A percentile compares a stretch with the other conserved stretches of the same genome.
These are phyloP conservation scores for Suillus ampliporus DNA, from an alignment of 768 basidiomycete species.

Conservation along the genomic window DNA sequence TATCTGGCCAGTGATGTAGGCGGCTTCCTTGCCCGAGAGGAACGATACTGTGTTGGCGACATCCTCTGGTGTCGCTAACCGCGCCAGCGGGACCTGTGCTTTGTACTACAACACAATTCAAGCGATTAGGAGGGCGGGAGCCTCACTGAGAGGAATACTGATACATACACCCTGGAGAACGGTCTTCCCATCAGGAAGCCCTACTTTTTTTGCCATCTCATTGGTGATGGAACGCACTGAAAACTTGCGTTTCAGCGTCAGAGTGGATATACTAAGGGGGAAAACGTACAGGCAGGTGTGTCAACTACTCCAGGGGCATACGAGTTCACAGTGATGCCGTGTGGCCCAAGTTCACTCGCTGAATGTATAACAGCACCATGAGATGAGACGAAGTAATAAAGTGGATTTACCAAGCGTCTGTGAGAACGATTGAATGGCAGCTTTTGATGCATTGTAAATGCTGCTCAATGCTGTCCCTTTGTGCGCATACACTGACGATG, in stretches of 20 bases:
- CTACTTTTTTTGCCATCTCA: background rate
- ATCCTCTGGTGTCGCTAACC: background rate
- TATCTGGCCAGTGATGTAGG: conserved; percentile 25
- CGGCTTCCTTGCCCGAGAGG: conserved; percentile 34
- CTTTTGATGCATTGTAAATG: conserved; percentile 40
- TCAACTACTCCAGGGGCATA: conserved; percentile 23
- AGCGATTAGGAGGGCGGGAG: background rate
- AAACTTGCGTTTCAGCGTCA: no score
- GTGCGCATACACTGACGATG: conserved; percentile 23
- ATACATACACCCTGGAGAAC: background rate
- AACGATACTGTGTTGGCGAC: conserved; percentile 30
- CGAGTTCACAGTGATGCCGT: conserved; percentile 28
- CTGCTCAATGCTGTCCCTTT: conserved; percentile 9
- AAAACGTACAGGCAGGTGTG: background rate
- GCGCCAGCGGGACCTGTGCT: background rate
- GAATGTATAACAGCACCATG: background rate
- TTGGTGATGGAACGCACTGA: background rate
- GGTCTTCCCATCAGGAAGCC: conserved; percentile 2
- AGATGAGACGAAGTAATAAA: background rate
- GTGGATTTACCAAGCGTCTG: conserved; percentile 23
- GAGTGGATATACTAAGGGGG: background rate
- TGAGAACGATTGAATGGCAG: conserved; percentile 42
- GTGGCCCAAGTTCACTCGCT: conserved; percentile 30
- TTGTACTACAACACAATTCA: background rate
- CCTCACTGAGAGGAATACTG: background rate